Base-by-base conservation (phyloP, 176 grass and related monocot genomes). In the Triticum turgidum region DNA sequence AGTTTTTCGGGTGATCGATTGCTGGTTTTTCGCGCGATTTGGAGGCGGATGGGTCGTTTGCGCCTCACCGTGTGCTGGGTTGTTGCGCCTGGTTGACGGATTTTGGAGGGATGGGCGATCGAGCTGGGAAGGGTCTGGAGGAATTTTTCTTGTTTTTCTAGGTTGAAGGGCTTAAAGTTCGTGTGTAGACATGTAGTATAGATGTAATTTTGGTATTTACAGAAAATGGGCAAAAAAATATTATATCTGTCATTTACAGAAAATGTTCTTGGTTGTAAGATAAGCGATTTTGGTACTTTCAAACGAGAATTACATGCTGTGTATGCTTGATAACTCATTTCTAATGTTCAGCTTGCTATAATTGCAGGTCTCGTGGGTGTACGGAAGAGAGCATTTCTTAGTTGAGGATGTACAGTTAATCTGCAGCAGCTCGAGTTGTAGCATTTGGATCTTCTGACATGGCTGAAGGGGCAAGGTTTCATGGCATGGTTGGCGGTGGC, bases 391-490 rank as follows among this genome's bases (percentile, higher is more conserved):
- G 7, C 10, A 9, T 63, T 84, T 79, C 69, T 80, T 68, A 39
- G 9, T 6, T 20, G 72, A 89, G 88, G 89, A 76, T 76, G 73
- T 30, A 45, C 24, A 76, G 7, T 17, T 61, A 73, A 22, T 52
- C 45, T 83, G 38, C 80, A 86, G 66, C 47, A 47, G 63, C 71
- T 41, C 76, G 15, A 67, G 24, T 54, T 65, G n/a, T 83, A 51
- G 39, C 34, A 41, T 24, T 24, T 82, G 67, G 51, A 44, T 68
- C 21, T 81, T 73, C 56, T 2, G 85, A 82, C 52, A 98, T 92
- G 96, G 77, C 91, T 20, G 89, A 88, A 68, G 90, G 75, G 8
- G 73, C 80, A 29, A 85, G 85, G 65, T 95, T 90, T 83, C 89
- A 90, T 4, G 87, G 90, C 32, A 90, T 94, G 75, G 87, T 94